Evolutionary conservation across 345 rosid species (phyloP).

Genomic region (Capsella bursapastoris): DNA sequence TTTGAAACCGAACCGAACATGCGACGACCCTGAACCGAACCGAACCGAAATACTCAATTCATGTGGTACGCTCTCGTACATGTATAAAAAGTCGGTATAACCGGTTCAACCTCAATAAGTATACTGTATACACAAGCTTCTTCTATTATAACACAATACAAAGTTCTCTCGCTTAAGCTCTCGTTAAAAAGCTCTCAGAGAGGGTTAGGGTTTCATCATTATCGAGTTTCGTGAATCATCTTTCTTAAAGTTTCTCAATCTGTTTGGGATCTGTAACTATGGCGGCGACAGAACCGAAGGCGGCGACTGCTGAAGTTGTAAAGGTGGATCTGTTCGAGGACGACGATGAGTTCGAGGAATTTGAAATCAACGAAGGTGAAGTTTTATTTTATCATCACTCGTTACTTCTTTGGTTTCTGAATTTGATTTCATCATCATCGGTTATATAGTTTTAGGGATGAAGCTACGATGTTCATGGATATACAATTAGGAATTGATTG

Average conservation of each 20-base stretch:
- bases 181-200: background rate
- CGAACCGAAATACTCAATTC: too few relatives aligned
- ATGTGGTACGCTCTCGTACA: too few relatives aligned
- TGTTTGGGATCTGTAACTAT: slow-evolving; percentile 37
- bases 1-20: too few relatives aligned
- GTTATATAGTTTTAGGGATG: background rate
- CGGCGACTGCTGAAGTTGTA: slow-evolving; percentile 50
- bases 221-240: background rate
- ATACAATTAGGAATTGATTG: background rate
- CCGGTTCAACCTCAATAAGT: too few relatives aligned
- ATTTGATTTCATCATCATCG: background rate
- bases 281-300: slow-evolving; percentile 53
- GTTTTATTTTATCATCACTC: background rate
- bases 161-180: too few relatives aligned
- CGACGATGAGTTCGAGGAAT: slow-evolving; percentile 83
- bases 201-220: slow-evolving; percentile 14
- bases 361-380: slow-evolving; percentile 13
- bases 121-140: too few relatives aligned
- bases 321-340: slow-evolving; percentile 93
- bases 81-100: too few relatives aligned
- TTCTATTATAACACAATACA: too few relatives aligned
- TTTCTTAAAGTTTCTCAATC: slow-evolving; percentile 4
- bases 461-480: background rate
- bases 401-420: background rate
- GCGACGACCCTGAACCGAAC: too few relatives aligned